Base-by-base conservation (phyloP, 305 asterid genomes). In the Solanum hybrid region DNA sequence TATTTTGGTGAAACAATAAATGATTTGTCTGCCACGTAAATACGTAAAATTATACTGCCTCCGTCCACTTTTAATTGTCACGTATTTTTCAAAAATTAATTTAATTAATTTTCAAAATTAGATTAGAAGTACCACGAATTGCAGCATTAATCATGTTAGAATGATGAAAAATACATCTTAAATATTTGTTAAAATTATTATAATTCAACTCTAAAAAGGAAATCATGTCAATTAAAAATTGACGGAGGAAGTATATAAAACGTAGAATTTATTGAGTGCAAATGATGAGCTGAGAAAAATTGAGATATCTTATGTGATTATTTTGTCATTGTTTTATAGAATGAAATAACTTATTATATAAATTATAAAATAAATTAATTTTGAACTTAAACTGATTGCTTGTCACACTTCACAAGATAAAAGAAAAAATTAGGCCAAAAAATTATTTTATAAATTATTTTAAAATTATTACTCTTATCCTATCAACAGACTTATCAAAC, bases 161-260 rank as follows among this genome's bases (percentile, higher is more conserved):
- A 16, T 16, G n/a, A 51, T 51, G 20, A 16, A 51, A 16, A 51
- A 16, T 16, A 16, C 3, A 51, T 51, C 9, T 0, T 51, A 51
- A 51, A 51, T 51, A 42, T 42, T 5, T 12, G 0, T 13, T 5
- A 40, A 42, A 51, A 51, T 51, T 51, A 14, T 51, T 51, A 2
- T 14, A 14, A 1, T 51, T 14, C 5, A 5, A 16, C 3, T 16
- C 0, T 51, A 1, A 51, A 51, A 5, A 51, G 2, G 7, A 51
- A 14, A 51, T 1, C 0, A 51, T 14, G 20, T 14, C 3, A 6
- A 51, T 51, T 51, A 51, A 16, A 17, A 16, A 17, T 16, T 2
- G 0, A 16, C 66, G 4, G 3, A 51, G 3, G 22, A 1, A 4
- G 11, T 17, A 6, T 56, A 7, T 0, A 0, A 56, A 17, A 56